These are phyloP conservation scores for Trichoderma simmonsii DNA, from an alignment of 2,329 filamentous ascomycete species.

Conservation along the genomic window DNA sequence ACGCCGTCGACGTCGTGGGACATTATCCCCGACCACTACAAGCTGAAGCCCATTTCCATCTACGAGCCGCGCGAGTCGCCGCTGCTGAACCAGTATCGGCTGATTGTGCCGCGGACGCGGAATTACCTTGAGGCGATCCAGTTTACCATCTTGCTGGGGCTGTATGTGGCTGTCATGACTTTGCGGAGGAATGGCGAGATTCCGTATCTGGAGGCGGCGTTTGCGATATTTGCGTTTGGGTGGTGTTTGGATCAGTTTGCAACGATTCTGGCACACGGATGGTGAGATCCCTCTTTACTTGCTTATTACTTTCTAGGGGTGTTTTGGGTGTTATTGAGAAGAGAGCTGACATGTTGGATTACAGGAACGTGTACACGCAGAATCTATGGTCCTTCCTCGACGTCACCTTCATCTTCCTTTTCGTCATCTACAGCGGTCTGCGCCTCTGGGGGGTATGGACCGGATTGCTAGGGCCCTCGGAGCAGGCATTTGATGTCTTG, in stretches of 20 bases:
- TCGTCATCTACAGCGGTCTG: constrained; percentile 63
- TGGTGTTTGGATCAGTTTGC: constrained; percentile 78
- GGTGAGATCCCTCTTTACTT: constrained; percentile 37
- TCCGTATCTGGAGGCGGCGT: constrained; percentile 60
- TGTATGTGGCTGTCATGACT: constrained; percentile 73
- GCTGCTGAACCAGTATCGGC: constrained; percentile 77
- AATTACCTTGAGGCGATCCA: constrained; percentile 73
- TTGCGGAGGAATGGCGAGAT: constrained; percentile 56
- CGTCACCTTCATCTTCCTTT: constrained; percentile 72
- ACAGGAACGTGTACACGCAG: constrained; percentile 77
- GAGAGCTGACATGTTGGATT: not conserved
- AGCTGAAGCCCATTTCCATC: constrained; percentile 74
- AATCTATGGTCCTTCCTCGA: constrained; percentile 88
- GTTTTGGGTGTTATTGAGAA: not conserved
- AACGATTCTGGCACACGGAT: constrained; percentile 71
- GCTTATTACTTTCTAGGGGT: not conserved
- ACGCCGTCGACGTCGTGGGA: constrained; percentile 79
- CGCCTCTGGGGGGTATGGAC: constrained; percentile 62
- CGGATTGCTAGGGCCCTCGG: constrained; percentile 46
- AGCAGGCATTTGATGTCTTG: constrained; percentile 75
- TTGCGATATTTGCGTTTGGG: constrained; percentile 70
- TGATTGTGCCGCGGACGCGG: constrained; percentile 76
- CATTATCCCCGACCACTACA: constrained; percentile 82
- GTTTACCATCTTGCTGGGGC: constrained; percentile 63
- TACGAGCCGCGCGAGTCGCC: constrained; percentile 76